Evolutionary conservation across 1,284 basidiomycete species (phyloP).

Genomic region (Boletus semigastroideus): DNA sequence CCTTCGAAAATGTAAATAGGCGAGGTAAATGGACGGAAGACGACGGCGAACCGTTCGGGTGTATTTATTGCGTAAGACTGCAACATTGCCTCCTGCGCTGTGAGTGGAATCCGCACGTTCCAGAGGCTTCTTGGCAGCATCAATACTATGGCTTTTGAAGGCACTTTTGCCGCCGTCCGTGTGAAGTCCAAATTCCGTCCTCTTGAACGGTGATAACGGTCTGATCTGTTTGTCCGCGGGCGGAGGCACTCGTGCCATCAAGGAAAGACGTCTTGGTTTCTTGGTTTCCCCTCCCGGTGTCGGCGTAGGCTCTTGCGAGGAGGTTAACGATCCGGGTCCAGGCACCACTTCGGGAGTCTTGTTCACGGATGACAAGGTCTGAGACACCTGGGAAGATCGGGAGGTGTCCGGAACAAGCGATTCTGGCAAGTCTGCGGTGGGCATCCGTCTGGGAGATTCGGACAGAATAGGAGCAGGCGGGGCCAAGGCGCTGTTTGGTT

Average conservation of each 20-base stretch:
- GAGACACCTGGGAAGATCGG: slow-evolving; percentile 5
- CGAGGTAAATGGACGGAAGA: slow-evolving; percentile 1
- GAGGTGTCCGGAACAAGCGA: neutral
- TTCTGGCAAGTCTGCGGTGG: slow-evolving; percentile 5
- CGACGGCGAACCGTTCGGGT: slow-evolving; percentile 48
- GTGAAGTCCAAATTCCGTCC: slow-evolving; percentile 29
- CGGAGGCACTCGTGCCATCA: slow-evolving; percentile 18
- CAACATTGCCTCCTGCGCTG: slow-evolving; percentile 61
- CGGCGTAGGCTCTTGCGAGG: neutral
- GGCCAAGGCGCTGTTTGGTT: slow-evolving; percentile 10
- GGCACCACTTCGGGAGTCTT: neutral
- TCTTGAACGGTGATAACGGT: slow-evolving; percentile 26
- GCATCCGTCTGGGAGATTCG: slow-evolving; percentile 21
- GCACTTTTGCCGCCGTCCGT: slow-evolving; percentile 15
- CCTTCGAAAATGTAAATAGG: slow-evolving; percentile 34
- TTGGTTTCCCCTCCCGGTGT: slow-evolving; percentile 3
- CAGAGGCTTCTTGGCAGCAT: slow-evolving; percentile 30
- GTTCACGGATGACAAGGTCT: slow-evolving; percentile 1
- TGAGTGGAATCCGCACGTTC: slow-evolving; percentile 50
- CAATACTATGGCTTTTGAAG: slow-evolving; percentile 30
- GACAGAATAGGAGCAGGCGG: slow-evolving; percentile 29
- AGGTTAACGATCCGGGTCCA: neutral
- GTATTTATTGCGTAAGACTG: slow-evolving; percentile 66
- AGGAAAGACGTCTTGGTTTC: slow-evolving; percentile 20
- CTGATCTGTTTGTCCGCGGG: slow-evolving; percentile 18